These are phyloP conservation scores for Chalaropsis thielavioides DNA, from an alignment of 2,329 filamentous ascomycete genomes.

Conservation along the genomic window DNA sequence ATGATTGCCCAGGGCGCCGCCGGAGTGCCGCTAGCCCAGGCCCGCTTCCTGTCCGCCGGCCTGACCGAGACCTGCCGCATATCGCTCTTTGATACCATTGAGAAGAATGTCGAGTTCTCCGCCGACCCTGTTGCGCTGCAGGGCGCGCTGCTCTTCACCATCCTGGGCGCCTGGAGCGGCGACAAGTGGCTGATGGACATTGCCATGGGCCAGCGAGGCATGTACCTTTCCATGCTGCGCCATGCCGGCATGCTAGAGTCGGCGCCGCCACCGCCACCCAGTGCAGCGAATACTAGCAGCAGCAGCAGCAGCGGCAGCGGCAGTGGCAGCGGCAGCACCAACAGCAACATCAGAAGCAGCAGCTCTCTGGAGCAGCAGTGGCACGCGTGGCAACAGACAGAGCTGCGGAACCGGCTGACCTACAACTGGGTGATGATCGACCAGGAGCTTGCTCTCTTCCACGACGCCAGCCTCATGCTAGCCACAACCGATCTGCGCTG, in stretches of 20 bases:
- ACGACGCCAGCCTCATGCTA: constrained; percentile 48
- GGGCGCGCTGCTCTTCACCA: constrained; percentile 52
- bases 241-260: constrained; percentile 52
- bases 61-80: constrained; percentile 58
- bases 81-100: constrained; percentile 55
- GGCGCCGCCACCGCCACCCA: constrained; percentile 21
- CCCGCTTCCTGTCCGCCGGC: constrained; percentile 49
- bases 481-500: constrained; percentile 50
- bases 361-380: constrained; percentile 40
- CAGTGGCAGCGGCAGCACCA: constrained; percentile 23
- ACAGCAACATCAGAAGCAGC: constrained; percentile 22
- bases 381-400: constrained; percentile 50
- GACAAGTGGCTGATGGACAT: constrained; percentile 70
- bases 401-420: constrained; percentile 50
- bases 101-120: constrained; percentile 55
- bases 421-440: constrained; percentile 65
- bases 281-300: constrained; percentile 20
- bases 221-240: constrained; percentile 59
- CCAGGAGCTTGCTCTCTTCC: constrained; percentile 54
- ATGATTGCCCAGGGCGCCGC: constrained; percentile 61
- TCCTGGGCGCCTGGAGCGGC: constrained; percentile 57
- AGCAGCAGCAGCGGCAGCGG: constrained; percentile 49
- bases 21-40: constrained; percentile 49
- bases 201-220: constrained; percentile 56
- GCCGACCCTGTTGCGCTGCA: constrained; percentile 50